Evolutionary conservation across 257 asterid genomes (phyloP).

Genomic region (Fraxinus americana): DNA sequence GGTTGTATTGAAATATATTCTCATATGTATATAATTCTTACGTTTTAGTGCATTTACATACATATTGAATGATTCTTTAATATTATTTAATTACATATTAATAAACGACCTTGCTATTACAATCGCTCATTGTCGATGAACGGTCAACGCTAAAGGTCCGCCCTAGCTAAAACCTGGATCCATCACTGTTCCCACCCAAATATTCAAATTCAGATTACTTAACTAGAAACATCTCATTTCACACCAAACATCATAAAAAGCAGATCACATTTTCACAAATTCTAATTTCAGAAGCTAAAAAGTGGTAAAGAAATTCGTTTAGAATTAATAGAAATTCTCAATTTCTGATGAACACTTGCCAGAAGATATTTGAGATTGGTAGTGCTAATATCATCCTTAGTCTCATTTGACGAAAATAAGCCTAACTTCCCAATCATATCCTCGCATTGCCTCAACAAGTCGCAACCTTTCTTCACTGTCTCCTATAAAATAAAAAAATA

Average conservation of each 20-base stretch:
- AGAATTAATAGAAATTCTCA: constrained; percentile 18
- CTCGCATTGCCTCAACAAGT: constrained; percentile 69
- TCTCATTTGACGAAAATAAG: constrained; percentile 77
- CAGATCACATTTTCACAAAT: neutral
- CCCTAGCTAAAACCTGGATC: too few species aligned
- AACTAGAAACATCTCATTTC: neutral
- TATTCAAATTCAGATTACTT: neutral
- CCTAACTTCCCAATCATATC: constrained; percentile 86
- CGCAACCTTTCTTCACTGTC: constrained; percentile 67
- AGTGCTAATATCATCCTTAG: constrained; percentile 89
- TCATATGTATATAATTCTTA: too few species aligned
- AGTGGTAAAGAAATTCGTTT: neutral
- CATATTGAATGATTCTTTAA: too few species aligned
- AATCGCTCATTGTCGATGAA: too few species aligned
- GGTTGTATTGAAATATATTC: too few species aligned
- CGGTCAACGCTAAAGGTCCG: too few species aligned
- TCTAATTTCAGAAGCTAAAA: neutral
- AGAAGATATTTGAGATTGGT: constrained; percentile 80
- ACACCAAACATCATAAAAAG: neutral
- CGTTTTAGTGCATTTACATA: too few species aligned
- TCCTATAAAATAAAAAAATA: constrained; percentile 47
- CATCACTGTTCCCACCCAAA: neutral
- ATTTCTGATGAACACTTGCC: constrained; percentile 43
- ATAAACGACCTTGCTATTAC: too few species aligned
- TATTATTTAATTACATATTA: too few species aligned